Evolutionary conservation across 1,139 yeast species (phyloP).

Genomic region (Taphrina flavorubra): DNA sequence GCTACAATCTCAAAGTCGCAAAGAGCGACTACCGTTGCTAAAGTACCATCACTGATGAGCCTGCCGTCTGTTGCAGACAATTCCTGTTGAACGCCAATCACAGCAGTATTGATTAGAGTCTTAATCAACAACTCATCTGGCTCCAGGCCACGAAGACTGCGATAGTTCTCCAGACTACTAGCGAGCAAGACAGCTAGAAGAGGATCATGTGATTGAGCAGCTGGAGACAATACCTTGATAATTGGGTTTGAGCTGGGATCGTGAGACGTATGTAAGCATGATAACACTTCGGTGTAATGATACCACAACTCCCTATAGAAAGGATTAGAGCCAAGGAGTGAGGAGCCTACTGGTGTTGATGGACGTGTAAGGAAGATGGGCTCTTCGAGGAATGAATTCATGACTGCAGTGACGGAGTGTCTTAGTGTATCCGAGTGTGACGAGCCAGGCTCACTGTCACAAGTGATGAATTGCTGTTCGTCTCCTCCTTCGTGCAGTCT

Average conservation of each 20-base stretch:
- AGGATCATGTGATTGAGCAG: conserved; percentile 11
- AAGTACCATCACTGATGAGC: conserved; percentile 5
- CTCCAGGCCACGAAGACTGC: conserved; percentile 10
- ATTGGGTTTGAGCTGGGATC: conserved; percentile 15
- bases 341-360: conserved; percentile 7
- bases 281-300: conserved; percentile 14
- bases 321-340: conserved; percentile 6
- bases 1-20: conserved; percentile 21
- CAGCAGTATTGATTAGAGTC: conserved; percentile 15
- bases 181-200: conserved; percentile 19
- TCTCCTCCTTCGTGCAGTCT: neutral
- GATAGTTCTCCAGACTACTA: conserved; percentile 23
- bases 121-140: conserved; percentile 1
- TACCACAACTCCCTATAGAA: conserved; percentile 21
- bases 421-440: neutral
- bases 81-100: conserved; percentile 10
- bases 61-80: neutral
- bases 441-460: neutral
- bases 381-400: conserved; percentile 7
- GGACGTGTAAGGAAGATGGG: conserved; percentile 9
- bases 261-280: conserved; percentile 16
- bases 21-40: conserved; percentile 17
- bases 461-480: neutral
- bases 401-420: neutral
- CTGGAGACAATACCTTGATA: conserved; percentile 12